phyloP scores from a whole-genome alignment of 176 grass and related monocot genomes.

The Bothriochloa decipiens region DNA sequence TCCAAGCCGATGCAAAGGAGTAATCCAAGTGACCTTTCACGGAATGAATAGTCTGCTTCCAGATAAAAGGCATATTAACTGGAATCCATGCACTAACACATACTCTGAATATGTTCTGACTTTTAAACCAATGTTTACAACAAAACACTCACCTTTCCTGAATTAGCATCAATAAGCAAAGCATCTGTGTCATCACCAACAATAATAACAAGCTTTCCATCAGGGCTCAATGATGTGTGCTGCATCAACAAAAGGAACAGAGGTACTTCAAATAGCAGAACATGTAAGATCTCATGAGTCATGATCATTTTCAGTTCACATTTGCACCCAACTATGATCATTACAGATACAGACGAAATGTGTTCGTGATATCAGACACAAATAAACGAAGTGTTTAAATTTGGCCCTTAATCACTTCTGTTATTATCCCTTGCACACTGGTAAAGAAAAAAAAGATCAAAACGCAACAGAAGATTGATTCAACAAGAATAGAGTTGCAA shows the following conservation, averaged over 20 bases:
- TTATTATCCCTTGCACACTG: neutral
- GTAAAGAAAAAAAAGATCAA: neutral
- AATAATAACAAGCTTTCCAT: conserved; percentile 68
- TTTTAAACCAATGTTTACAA: conserved; percentile 18
- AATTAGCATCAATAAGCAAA: conserved; percentile 80
- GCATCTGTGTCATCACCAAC: conserved; percentile 75
- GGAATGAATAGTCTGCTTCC: conserved; percentile 56
- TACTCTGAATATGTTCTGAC: neutral
- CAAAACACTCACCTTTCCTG: conserved; percentile 71
- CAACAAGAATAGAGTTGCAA: neutral
- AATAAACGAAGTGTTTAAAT: neutral
- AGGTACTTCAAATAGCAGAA: neutral
- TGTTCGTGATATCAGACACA: neutral
- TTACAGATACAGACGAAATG: conserved; percentile 6
- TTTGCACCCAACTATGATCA: conserved; percentile 7
- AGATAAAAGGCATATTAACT: conserved; percentile 42
- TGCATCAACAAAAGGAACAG: conserved; percentile 45
- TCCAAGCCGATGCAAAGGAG: conserved; percentile 89
- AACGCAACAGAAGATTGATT: neutral
- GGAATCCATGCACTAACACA: conserved; percentile 14
- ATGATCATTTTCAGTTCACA: neutral
- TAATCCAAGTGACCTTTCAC: conserved; percentile 80
- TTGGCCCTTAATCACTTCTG: neutral
- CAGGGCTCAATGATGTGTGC: conserved; percentile 87
- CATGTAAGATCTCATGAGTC: neutral